phyloP scores from a whole-genome alignment of 2,329 filamentous ascomycete species.

The Talaromyces sp. region DNA sequence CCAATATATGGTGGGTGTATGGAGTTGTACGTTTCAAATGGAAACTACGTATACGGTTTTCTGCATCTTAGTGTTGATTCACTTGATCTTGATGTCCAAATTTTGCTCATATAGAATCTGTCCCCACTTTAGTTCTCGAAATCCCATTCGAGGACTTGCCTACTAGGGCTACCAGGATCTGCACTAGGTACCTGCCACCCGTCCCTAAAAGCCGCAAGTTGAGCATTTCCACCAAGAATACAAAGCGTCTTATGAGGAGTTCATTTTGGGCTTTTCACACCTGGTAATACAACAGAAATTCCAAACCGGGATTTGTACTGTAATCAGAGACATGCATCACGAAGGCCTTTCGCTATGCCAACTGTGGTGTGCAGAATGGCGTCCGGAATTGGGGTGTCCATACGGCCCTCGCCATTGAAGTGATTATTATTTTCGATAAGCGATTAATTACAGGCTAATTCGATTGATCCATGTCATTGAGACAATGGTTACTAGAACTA shows the following conservation, averaged over 20 bases:
- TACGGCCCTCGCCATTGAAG: not conserved
- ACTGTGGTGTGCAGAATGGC: conserved; percentile 7
- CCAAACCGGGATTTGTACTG: not conserved
- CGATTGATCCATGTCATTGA: not conserved
- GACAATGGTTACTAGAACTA: not conserved
- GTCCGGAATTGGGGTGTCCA: not conserved
- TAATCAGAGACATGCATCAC: conserved; percentile 3
- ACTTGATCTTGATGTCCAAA: not conserved
- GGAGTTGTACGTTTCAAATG: not conserved
- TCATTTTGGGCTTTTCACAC: not conserved
- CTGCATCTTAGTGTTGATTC: not conserved
- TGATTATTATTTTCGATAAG: not conserved
- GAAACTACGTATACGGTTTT: not conserved
- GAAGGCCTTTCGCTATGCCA: not conserved
- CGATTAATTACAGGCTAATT: not conserved
- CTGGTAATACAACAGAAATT: not conserved
- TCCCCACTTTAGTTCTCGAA: not conserved
- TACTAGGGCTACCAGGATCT: not conserved
- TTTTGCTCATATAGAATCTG: not conserved
- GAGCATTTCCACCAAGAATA: not conserved
- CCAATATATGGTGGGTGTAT: not conserved
- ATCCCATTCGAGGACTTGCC: not conserved
- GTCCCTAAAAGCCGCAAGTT: not conserved
- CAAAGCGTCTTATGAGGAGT: not conserved
- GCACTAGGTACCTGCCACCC: not conserved